Evolutionary conservation across 805 yeast genomes (phyloP).

Genomic region (Metschnikowia santaceciliae): DNA sequence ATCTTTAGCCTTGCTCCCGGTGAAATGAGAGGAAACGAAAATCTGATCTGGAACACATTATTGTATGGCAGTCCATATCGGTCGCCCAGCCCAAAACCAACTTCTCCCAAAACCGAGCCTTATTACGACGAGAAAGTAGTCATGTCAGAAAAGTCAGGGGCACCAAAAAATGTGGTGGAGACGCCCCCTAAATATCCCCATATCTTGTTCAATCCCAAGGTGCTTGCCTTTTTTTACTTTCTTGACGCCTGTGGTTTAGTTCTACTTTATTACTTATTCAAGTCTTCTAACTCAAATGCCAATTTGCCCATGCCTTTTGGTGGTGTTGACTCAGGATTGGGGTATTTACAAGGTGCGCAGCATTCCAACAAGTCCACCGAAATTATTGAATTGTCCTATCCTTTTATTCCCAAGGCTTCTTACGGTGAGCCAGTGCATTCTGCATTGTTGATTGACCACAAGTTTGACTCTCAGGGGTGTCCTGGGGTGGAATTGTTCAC

Average conservation of each 20-base stretch:
- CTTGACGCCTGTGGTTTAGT: not conserved
- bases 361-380: slow-evolving; percentile 11
- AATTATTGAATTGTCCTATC: slow-evolving; percentile 26
- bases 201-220: not conserved
- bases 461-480: slow-evolving; percentile 61
- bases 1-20: not conserved
- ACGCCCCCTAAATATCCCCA: not conserved
- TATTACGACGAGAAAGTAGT: not conserved
- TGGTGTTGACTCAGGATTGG: not conserved
- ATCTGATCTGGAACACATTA: slow-evolving; percentile 17
- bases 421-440: slow-evolving; percentile 37
- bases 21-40: slow-evolving; percentile 8
- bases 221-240: not conserved
- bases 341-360: not conserved
- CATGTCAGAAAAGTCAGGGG: not conserved
- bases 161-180: not conserved
- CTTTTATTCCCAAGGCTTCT: slow-evolving; percentile 20
- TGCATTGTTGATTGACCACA: slow-evolving; percentile 38
- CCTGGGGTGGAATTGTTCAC: slow-evolving; percentile 42
- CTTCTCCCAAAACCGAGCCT: not conserved
- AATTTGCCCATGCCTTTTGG: not conserved
- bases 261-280: not conserved
- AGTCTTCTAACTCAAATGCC: not conserved
- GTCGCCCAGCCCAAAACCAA: not conserved
- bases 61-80: slow-evolving; percentile 8